Evolutionary conservation across 768 basidiomycete genomes (phyloP), one percentile per base, ranked within the genome.

Genomic region (Lentinula raphanica): DNA sequence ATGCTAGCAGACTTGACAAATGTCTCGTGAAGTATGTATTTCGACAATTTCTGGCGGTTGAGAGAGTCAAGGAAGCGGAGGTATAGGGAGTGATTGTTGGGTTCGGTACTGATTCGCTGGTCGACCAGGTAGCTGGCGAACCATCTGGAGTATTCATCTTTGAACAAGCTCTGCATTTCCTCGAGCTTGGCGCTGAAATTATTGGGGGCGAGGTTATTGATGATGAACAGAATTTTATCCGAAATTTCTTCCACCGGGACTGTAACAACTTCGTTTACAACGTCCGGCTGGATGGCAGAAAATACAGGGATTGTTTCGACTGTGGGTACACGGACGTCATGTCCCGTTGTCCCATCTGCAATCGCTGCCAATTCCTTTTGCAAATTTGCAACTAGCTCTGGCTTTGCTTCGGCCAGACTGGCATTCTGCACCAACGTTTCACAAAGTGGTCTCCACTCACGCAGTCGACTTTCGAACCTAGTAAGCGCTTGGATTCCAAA

Each of bases 81-180:
- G 72, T 99, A 99, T 32, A 98, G 83, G 49, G 86, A 82, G 63
- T 98, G 97, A 67, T 98, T 97, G 78, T 99, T 99, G 54, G 93
- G 93, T 72, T 99, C 97, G 58, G 90, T 89, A 72, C 89, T 90
- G 70, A 98, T 86, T 36, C 97, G 90, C 67, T 98, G 92, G 66
- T 95, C 93, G 35, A 99, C 94, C 49, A 99, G 81, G 71, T 98
- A 99, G 68, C 97, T 90, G 45, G 97, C 96, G 66, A 99, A 97
- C 97, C 97, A 99, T 46, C 90, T 82, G 7, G 92, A 85, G 68
- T 94, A 86, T 39, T 83, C 77, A 64, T 94, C 89, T 46, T 89
- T 81, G 72, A 96, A 96, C 57, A 90, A 78, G 31, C 84, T 85
- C 56, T 79, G 80, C 88, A 99, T 94, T 65, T 98, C 97, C 31